Evolutionary conservation across 345 rosid species (phyloP), one percentile per base, ranked within the genome.

Genomic region (Balakata baccata): DNA sequence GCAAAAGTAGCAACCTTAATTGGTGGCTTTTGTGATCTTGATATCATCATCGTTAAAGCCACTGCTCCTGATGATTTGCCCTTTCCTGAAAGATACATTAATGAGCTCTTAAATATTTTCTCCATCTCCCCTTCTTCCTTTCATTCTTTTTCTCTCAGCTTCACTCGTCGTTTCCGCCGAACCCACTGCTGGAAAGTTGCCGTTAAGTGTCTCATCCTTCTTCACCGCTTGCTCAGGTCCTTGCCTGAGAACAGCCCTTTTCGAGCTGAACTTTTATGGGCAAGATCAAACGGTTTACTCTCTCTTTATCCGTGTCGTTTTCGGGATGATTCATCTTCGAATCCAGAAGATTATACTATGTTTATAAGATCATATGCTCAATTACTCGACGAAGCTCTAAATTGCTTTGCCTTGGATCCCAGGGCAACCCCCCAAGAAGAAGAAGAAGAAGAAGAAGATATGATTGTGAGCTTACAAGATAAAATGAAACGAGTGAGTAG

Each of bases 121-220:
- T 73, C 86, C 47, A 53, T 88, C 49, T 82, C 84, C 14, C 80
- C 86, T 6, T 53, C 85, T 0, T 83, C 85, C 0, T 75, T 78
- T 71, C 79, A 74, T 5, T 61, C 86, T 0, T 88, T 88, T 66
- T 68, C 87, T 1, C 50, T 85, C 6, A 49, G 83, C 74, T 83
- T 88, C 68, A 38, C 68, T 17, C 76, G 78, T 20, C 86, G 87
- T 66, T 85, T 88, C 20, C 64, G 69, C 45, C 77, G 67, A 25
- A 88, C 89, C 14, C 80, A 37, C 58, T 70, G 79, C 78, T 88
- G 89, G 89, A 84, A 85, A 8, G 89, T 88, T 8, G 92, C 89
- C 0, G 78, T 88, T 5, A 88, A 86, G 71, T 88, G 87, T 76
- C 74, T 88, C 10, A 77, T 86, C 54, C 89, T 88, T 17, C 84